Evolutionary conservation across 2,329 filamentous ascomycete species (phyloP).

Genomic region (Colletotrichum lindemuthianum): DNA sequence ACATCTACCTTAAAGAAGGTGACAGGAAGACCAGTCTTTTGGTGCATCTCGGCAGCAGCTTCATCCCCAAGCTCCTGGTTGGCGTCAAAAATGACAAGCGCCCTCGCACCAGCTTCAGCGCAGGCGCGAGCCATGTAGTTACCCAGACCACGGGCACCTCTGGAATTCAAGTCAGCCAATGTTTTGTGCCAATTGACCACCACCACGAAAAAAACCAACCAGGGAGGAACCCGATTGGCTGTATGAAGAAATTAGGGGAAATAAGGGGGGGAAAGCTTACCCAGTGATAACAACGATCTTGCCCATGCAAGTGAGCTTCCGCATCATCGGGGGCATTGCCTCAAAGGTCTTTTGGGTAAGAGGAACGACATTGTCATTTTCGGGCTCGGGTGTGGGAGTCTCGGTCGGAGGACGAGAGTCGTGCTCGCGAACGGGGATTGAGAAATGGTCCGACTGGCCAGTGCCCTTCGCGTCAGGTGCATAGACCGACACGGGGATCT

Average conservation of each 20-base stretch:
- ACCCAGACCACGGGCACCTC: conserved; percentile 79
- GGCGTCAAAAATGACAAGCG: conserved; percentile 79
- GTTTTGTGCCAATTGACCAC: background rate
- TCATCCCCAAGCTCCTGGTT: conserved; percentile 79
- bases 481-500: conserved; percentile 67
- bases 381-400: conserved; percentile 49
- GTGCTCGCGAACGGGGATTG: conserved; percentile 58
- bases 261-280: conserved; percentile 52
- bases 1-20: conserved; percentile 85
- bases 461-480: conserved; percentile 56
- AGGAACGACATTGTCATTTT: conserved; percentile 61
- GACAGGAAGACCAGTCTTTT: conserved; percentile 77
- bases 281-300: conserved; percentile 80
- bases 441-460: conserved; percentile 61
- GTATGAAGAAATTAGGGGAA: too few species aligned
- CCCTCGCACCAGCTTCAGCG: conserved; percentile 78
- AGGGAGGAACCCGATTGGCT: too few species aligned
- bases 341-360: conserved; percentile 64
- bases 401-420: conserved; percentile 55
- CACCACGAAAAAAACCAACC: too few species aligned
- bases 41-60: conserved; percentile 74
- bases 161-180: conserved; percentile 42
- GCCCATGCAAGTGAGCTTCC: conserved; percentile 74
- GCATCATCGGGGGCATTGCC: conserved; percentile 68
- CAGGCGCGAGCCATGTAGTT: conserved; percentile 84